Evolutionary conservation across 139 green algal genomes (phyloP).

Genomic region (Chlamydomonas asymmetrica): DNA sequence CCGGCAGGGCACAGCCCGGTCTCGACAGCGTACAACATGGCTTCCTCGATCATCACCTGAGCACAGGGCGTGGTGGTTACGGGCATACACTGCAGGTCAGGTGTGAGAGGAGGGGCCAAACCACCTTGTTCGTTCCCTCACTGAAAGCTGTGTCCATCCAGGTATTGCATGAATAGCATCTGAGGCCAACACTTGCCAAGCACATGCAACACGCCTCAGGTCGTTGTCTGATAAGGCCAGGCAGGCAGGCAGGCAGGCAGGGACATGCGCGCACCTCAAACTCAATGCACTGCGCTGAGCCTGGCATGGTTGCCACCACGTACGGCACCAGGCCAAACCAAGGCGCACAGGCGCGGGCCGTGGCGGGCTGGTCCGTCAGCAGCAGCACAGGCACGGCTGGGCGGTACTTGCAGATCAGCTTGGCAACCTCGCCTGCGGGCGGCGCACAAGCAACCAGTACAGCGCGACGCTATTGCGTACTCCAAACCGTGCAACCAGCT

Average conservation of each 20-base stretch:
- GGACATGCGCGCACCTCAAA: conserved; percentile 34
- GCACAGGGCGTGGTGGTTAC: conserved; percentile 14
- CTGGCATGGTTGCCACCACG: conserved; percentile 25
- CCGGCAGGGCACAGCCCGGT: conserved; percentile 45
- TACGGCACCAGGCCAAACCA: conserved; percentile 44
- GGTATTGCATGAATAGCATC: too few relatives aligned
- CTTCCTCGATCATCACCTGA: conserved; percentile 48
- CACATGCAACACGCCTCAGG: too few relatives aligned
- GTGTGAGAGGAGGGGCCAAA: too few relatives aligned
- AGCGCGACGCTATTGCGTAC: too few relatives aligned
- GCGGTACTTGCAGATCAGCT: conserved; percentile 68
- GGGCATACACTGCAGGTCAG: neutral
- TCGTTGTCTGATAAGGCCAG: conserved; percentile 43
- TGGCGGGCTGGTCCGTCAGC: conserved; percentile 33
- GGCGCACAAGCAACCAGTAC: too few relatives aligned
- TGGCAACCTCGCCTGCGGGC: conserved; percentile 29
- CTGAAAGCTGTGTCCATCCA: too few relatives aligned
- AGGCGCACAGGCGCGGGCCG: conserved; percentile 37
- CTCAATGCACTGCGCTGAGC: conserved; percentile 12
- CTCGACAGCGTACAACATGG: conserved; percentile 40
- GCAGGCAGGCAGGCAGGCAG: conserved; percentile 45
- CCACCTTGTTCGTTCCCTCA: too few relatives aligned
- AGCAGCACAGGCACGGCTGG: conserved; percentile 56
- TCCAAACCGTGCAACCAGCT: too few relatives aligned
- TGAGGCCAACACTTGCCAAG: too few relatives aligned